Base-by-base conservation (phyloP, 768 basidiomycete species). In the Trametes gibbosa region DNA sequence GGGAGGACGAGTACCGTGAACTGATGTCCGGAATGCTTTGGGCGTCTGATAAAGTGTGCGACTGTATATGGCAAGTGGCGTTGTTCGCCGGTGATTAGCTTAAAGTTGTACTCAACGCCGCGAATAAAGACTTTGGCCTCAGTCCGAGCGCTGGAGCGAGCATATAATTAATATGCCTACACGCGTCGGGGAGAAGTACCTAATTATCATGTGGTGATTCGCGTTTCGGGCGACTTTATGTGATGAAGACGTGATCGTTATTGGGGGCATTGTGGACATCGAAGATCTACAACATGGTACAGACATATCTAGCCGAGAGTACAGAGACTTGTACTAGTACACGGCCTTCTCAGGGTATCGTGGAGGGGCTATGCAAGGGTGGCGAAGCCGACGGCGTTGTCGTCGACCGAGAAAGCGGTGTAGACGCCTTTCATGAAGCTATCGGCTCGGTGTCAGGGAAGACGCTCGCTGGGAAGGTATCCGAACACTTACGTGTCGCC, bases 351-450 rank as follows among this genome's bases (percentile, higher is more conserved):
- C 29, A 32, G 10, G 5, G 10, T 32, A 32, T 10, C 10, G 29
- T 10, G 29, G 29, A n/a, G 29, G 29, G 29, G 5, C 10, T 10
- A 55, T 23, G 34, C 43, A 23, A 50, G 41, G 29, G 41, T 7
- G 16, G 58, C 43, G 32, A 29, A 62, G 37, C 60, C 60, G 42
- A 62, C 55, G 12, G 55, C 46, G 54, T 62, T 57, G 21, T 51
- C 27, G 6, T 51, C 42, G 24, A 62, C 43, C 2, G 63, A 63
- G 47, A 67, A 67, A 3, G 62, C 64, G 24, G 59, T 58, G 50
- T 67, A 65, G 12, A 43, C 42, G 42, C n/a, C n/a, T 19, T 43
- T 43, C 42, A 43, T 43, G 42, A 43, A 43, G n/a, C 42, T 43
- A 19, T 39, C n/a, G n/a, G n/a, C n/a, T 59, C 32, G 32, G 34